Evolutionary conservation across 768 basidiomycete genomes (phyloP).

Genomic region (Exidia glandulosa): DNA sequence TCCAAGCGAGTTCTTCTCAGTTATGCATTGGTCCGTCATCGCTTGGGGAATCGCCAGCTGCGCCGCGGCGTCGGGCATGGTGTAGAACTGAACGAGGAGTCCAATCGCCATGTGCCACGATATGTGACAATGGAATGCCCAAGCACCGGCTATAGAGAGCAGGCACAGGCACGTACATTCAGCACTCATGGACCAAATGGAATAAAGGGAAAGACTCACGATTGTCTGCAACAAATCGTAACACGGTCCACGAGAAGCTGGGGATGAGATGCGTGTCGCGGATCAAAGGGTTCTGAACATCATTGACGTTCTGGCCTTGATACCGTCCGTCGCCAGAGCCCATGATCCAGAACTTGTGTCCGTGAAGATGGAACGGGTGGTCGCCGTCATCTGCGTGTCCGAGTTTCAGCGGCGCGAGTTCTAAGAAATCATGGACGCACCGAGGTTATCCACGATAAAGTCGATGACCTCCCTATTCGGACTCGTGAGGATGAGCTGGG

Average conservation of each 20-base stretch:
- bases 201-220: constrained; percentile 6
- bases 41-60: constrained; percentile 24
- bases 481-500: constrained; percentile 9
- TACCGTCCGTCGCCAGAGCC: constrained; percentile 26
- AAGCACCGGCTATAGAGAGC: constrained; percentile 21
- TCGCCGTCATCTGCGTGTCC: constrained; percentile 20
- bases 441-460: not conserved
- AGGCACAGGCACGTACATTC: not conserved
- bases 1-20: too few species aligned
- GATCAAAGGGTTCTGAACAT: constrained; percentile 10
- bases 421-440: too few species aligned
- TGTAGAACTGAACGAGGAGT: constrained; percentile 30
- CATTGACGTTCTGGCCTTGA: constrained; percentile 17
- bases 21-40: constrained; percentile 21
- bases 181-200: too few species aligned
- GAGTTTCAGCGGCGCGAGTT: too few species aligned
- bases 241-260: constrained; percentile 23
- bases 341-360: constrained; percentile 21
- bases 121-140: constrained; percentile 36
- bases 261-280: constrained; percentile 33
- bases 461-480: constrained; percentile 7
- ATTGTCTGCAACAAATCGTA: constrained; percentile 34
- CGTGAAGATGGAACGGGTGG: constrained; percentile 18
- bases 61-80: constrained; percentile 24
- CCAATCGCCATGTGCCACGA: constrained; percentile 30